phyloP scores from a whole-genome alignment of 208 protist genomes.

The Trypanosoma cruzi region DNA sequence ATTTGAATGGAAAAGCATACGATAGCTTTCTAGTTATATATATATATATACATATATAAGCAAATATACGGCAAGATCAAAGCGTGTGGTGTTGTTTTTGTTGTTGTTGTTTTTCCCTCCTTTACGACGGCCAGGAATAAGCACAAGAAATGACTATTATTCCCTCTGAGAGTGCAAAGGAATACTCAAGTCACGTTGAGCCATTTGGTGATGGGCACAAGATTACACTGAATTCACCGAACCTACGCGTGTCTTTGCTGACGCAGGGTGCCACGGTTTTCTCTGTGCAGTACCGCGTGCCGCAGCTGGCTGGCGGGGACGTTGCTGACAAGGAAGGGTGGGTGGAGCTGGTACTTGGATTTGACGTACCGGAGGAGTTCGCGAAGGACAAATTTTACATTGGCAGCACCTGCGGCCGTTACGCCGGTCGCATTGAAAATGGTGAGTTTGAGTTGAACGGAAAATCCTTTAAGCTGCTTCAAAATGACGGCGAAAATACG shows the following conservation, averaged over 20 bases:
- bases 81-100: too few relatives aligned
- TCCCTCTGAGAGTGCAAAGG: neutral
- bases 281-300: slow-evolving; percentile 61
- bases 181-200: slow-evolving; percentile 35
- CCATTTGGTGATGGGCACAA: slow-evolving; percentile 66
- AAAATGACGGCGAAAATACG: slow-evolving; percentile 31
- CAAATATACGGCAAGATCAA: too few relatives aligned
- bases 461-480: slow-evolving; percentile 32
- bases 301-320: slow-evolving; percentile 22
- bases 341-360: slow-evolving; percentile 64
- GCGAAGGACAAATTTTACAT: slow-evolving; percentile 48
- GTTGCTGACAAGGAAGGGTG: slow-evolving; percentile 49
- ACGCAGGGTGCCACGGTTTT: slow-evolving; percentile 64
- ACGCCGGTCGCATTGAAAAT: slow-evolving; percentile 55
- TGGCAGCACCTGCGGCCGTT: slow-evolving; percentile 63
- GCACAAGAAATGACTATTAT: neutral
- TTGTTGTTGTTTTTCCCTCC: neutral
- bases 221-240: slow-evolving; percentile 46
- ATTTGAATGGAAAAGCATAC: neutral
- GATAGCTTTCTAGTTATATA: neutral
- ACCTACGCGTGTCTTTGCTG: slow-evolving; percentile 65
- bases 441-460: slow-evolving; percentile 52
- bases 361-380: slow-evolving; percentile 51
- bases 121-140: neutral
- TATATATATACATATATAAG: neutral